Evolutionary conservation across 73 alveolate genomes (phyloP), one percentile per base, ranked within the genome.

Genomic region (Stentor coeruleus): DNA sequence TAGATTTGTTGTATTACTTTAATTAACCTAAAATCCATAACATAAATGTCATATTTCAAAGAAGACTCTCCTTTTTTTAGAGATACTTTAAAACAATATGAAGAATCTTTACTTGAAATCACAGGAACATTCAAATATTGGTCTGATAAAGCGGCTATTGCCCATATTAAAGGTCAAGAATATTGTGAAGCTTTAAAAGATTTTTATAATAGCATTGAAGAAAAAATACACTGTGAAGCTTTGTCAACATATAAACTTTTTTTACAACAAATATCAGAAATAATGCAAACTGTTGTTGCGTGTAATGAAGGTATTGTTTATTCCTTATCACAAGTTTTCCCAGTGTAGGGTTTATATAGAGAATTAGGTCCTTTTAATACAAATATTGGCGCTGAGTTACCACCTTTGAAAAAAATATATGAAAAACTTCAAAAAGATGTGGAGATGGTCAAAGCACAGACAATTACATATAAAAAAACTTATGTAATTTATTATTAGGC

Each of bases 221-320:
- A 66, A 2, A 20, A 20, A 20, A 26, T 26, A 11, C 37, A 20
- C 42, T 11, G 11, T 20, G 37, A 66, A 28, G 79, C 39, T 31
- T 66, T 66, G 33, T 20, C n/a, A 0, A 28, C 79, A 20, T 66
- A 66, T 40, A 66, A 33, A 33, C n/a, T 40, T 26, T 20, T 20
- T 40, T 66, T 66, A 28, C 33, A 1, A 20, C 49, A 20, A 66
- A 66, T 66, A 1, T 14, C n/a, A 26, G 79, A 66, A 66, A 33
- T 66, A 15, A 20, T 66, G 11, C 33, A 20, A 20, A 66, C 79
- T 1, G 40, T 66, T 15, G 40, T 26, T 1, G 79, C 79, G 14
- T 66, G 79, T 40, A 20, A 66, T 33, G 79, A 66, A 66, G 79
- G 79, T 33, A 20, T 66, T 33, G 33, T 66, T 66, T 33, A 20